These are phyloP conservation scores for Lachancea fermentati DNA, from an alignment of 805 yeast genomes.

Conservation along the genomic window DNA sequence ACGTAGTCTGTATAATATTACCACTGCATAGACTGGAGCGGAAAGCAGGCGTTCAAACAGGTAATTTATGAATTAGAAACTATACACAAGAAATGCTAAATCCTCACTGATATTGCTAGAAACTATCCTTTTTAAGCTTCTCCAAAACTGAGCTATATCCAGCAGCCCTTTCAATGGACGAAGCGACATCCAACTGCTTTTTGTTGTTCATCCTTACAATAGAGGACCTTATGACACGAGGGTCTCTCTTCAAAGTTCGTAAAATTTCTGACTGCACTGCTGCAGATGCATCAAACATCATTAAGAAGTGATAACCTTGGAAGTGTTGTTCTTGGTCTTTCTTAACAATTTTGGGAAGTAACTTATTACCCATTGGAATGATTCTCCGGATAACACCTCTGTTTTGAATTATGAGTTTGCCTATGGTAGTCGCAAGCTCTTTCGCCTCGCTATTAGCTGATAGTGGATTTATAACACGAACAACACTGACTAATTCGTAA, in stretches of 20 bases:
- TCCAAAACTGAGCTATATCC: slow-evolving; percentile 27
- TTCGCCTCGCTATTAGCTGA: slow-evolving; percentile 55
- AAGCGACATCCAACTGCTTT: slow-evolving; percentile 48
- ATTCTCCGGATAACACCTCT: slow-evolving; percentile 92
- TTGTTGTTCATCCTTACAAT: slow-evolving; percentile 58
- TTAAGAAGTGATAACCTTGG: slow-evolving; percentile 81
- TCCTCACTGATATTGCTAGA: neutral
- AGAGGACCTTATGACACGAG: slow-evolving; percentile 79
- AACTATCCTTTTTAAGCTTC: slow-evolving; percentile 11
- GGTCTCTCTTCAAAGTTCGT: slow-evolving; percentile 78
- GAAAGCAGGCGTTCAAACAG: neutral
- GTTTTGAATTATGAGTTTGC: slow-evolving; percentile 74
- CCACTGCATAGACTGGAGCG: slow-evolving; percentile 1
- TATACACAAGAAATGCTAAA: neutral
- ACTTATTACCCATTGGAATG: slow-evolving; percentile 69
- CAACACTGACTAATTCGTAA: slow-evolving; percentile 85
- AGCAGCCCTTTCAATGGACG: slow-evolving; percentile 46
- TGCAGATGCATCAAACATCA: slow-evolving; percentile 82
- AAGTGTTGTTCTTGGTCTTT: slow-evolving; percentile 86
- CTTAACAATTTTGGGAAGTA: slow-evolving; percentile 73
- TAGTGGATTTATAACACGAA: slow-evolving; percentile 64
- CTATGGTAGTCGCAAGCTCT: slow-evolving; percentile 61
- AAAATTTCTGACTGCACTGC: slow-evolving; percentile 81
- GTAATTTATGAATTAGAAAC: neutral
- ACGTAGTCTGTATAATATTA: slow-evolving; percentile 2